A percentile compares a stretch with the other conserved stretches of the same genome.
Conservation (phyloP, 176 grass and related monocot species). For the Bothriochloa decipiens region DNA sequence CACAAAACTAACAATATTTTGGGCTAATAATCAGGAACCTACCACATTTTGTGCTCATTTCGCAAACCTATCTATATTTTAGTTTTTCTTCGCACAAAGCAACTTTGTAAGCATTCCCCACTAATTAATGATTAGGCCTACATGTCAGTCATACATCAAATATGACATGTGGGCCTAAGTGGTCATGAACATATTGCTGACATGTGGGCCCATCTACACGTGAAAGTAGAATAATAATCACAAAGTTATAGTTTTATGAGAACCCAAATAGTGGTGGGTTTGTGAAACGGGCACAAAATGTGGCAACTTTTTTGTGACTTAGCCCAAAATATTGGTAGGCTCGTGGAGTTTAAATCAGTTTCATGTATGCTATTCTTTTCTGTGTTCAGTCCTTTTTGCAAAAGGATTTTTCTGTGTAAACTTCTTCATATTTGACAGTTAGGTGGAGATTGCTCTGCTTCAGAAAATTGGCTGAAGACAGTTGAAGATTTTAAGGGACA, state of each 20-base stretch:
- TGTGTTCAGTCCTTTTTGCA: conserved; percentile 19
- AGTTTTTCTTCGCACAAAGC: background rate
- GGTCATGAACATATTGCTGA: background rate
- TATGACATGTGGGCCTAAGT: background rate
- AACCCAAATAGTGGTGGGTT: background rate
- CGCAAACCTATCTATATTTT: background rate
- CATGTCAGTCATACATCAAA: background rate
- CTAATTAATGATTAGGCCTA: no score
- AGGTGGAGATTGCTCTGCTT: conserved; percentile 72
- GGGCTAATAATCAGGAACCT: background rate
- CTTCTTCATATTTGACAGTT: conserved; percentile 59
- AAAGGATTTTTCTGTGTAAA: conserved; percentile 34
- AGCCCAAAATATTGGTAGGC: background rate
- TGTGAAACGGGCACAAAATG: background rate
- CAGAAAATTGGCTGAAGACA: conserved; percentile 59
- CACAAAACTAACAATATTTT: background rate
- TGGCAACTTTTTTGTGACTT: background rate
- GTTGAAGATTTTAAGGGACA: conserved; percentile 88
- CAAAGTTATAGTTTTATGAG: background rate
- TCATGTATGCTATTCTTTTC: conserved; percentile 20
- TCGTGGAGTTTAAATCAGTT: background rate
- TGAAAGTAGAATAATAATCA: background rate
- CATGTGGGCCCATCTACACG: background rate
- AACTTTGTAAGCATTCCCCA: background rate
- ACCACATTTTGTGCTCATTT: background rate